Conservation (phyloP, 225 moss, liverwort and hornwort species). For the Physcomitrellopsis africana region DNA sequence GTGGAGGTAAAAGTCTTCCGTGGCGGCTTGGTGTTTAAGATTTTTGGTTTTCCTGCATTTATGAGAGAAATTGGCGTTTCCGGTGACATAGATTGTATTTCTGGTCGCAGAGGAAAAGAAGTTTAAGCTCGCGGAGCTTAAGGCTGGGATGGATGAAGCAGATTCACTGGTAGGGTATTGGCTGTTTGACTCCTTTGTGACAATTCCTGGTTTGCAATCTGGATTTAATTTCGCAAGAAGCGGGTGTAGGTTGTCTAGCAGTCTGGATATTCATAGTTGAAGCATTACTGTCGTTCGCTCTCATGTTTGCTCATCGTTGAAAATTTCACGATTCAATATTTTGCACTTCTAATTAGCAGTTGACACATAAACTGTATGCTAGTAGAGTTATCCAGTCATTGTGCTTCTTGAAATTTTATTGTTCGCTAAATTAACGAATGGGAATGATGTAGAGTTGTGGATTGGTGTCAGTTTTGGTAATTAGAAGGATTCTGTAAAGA, state of each 20-base stretch:
- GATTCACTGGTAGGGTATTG: constrained; percentile 54
- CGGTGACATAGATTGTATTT: constrained; percentile 16
- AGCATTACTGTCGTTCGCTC: too few species aligned
- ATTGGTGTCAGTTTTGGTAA: not conserved
- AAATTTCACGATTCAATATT: too few species aligned
- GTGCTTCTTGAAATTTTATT: not conserved
- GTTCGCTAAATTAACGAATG: not conserved
- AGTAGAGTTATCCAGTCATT: not conserved
- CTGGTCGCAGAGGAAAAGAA: constrained; percentile 63
- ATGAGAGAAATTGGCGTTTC: constrained; percentile 10
- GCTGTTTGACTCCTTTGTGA: not conserved
- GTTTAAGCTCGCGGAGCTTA: constrained; percentile 68
- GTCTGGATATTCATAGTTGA: not conserved
- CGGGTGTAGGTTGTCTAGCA: not conserved
- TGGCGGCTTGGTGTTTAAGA: not conserved
- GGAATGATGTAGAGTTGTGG: not conserved
- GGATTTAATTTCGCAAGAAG: not conserved
- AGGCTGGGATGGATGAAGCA: constrained; percentile 72
- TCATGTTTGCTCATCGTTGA: too few species aligned
- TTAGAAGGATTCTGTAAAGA: not conserved
- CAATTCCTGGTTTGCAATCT: constrained; percentile 15
- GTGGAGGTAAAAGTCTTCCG: not conserved
- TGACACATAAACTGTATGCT: not conserved
- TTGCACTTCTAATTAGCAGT: not conserved
- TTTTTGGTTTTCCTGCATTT: not conserved